A percentile compares a stretch with the other conserved stretches of the same genome.
Conservation (phyloP, 2,329 filamentous ascomycete species). For the Scedosporium minutisporum region DNA sequence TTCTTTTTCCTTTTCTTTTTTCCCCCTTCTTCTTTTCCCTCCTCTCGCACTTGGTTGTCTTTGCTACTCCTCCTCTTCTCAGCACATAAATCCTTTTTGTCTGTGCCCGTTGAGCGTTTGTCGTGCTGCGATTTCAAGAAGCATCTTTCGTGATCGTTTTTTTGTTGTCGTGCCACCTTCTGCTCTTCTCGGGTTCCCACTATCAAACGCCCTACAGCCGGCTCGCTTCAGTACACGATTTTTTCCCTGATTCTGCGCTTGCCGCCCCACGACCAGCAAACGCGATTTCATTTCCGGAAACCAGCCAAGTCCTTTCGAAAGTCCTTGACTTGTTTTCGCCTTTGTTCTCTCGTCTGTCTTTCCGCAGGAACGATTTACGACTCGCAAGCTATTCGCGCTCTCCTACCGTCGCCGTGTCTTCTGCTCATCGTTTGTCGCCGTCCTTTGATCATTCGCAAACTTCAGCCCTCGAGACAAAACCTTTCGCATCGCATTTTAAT, state of each 20-base stretch:
- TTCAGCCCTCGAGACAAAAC: not conserved
- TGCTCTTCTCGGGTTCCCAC: constrained; percentile 15
- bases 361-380: constrained; percentile 5
- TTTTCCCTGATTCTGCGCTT: constrained; percentile 2
- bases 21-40: constrained; percentile 16
- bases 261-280: not conserved
- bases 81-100: constrained; percentile 8
- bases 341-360: not conserved
- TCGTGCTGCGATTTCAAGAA: constrained; percentile 25
- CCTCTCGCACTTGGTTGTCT: constrained; percentile 10
- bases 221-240: constrained; percentile 6
- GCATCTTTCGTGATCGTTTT: constrained; percentile 22
- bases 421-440: not conserved
- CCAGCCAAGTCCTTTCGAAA: not conserved
- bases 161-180: constrained; percentile 22
- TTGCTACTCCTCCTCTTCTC: constrained; percentile 10
- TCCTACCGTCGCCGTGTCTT: constrained; percentile 15
- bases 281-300: not conserved
- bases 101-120: constrained; percentile 6
- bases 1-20: constrained; percentile 10
- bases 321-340: not conserved
- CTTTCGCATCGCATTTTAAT: not conserved
- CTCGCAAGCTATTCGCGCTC: constrained; percentile 9
- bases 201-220: constrained; percentile 6
- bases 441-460: not conserved